Evolutionary conservation across 1,139 yeast genomes (phyloP), one percentile per base, ranked within the genome.

Genomic region (Yamadazyma atlantica): DNA sequence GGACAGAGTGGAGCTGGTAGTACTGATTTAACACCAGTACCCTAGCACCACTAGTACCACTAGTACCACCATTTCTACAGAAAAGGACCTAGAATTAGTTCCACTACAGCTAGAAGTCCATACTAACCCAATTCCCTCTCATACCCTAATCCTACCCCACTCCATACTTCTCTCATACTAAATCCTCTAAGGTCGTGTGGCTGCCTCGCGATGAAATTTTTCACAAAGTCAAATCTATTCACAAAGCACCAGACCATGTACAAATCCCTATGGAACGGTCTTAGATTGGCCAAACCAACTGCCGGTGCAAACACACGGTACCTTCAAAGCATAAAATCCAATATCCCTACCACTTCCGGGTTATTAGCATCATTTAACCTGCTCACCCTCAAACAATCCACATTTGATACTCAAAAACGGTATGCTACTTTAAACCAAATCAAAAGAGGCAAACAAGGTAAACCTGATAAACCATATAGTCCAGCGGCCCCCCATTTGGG

Each of bases 401-500:
- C 23, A 17, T 29, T 29, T 15, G n/a, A 28, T 35, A 38, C 17
- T 38, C 40, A 69, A 46, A 70, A 66, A 41, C 65, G 80, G 54
- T 73, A 67, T 51, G 89, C 88, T 29, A 82, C 92, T 1, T 67
- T 85, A 49, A 85, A 85, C 58, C 94, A 85, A 62, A 73, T 82
- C 41, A 81, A 78, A 54, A 73, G 78, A 55, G 88, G 88, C 25
- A 74, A 78, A 51, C 75, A 68, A 39, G 79, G 79, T 14, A 69
- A 75, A 45, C 86, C 79, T 39, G 49, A 59, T 73, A 60, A 76
- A 45, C 67, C 65, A 33, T 60, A 55, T 45, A 54, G 52, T 7
- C 60, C 84, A 2, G 79, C 77, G 50, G 76, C 97, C 1, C 97
- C 97, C 8, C 94, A 87, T 64, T 75, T 92, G 46, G 82, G 82